phyloP scores from a whole-genome alignment of 192 early-diverging fungal genomes.

The Podila minutissima region DNA sequence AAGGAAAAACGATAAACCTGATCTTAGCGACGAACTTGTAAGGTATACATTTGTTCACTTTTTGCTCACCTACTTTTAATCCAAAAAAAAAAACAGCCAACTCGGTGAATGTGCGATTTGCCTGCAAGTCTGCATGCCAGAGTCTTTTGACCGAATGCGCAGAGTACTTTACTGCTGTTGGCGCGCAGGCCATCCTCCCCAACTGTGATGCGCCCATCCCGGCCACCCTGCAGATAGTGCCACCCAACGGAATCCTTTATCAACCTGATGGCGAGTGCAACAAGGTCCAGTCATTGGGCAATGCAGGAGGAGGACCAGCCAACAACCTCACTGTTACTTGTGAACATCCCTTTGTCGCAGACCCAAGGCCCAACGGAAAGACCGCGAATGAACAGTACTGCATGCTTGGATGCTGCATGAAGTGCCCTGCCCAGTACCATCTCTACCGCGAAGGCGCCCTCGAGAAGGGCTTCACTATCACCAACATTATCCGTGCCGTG shows the following conservation, averaged over 20 bases:
- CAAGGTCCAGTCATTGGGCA: neutral
- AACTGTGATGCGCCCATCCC: conserved; percentile 16
- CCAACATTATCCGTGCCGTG: conserved; percentile 55
- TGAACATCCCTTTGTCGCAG: conserved; percentile 42
- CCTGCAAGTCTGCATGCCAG: conserved; percentile 37
- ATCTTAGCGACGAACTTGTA: neutral
- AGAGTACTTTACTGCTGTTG: neutral
- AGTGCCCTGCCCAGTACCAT: conserved; percentile 59
- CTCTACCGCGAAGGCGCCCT: conserved; percentile 55
- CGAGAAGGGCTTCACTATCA: conserved; percentile 51
- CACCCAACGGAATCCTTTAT: conserved; percentile 18
- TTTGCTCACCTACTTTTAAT: neutral
- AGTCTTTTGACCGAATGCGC: conserved; percentile 2
- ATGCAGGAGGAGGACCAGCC: neutral
- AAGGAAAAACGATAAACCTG: neutral
- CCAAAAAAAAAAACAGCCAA: neutral
- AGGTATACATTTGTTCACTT: neutral
- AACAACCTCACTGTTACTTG: conserved; percentile 31
- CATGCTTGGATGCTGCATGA: conserved; percentile 58
- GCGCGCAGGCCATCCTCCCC: conserved; percentile 4
- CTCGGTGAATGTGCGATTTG: conserved; percentile 20
- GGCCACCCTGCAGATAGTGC: neutral
- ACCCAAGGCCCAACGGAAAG: conserved; percentile 21
- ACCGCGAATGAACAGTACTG: conserved; percentile 38
- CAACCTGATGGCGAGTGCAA: conserved; percentile 25